Percentiles rank a stretch among this genome's conserved stretches.
Conservation (phyloP, 2,329 filamentous ascomycete genomes). For the Aspergillus cejpii region DNA sequence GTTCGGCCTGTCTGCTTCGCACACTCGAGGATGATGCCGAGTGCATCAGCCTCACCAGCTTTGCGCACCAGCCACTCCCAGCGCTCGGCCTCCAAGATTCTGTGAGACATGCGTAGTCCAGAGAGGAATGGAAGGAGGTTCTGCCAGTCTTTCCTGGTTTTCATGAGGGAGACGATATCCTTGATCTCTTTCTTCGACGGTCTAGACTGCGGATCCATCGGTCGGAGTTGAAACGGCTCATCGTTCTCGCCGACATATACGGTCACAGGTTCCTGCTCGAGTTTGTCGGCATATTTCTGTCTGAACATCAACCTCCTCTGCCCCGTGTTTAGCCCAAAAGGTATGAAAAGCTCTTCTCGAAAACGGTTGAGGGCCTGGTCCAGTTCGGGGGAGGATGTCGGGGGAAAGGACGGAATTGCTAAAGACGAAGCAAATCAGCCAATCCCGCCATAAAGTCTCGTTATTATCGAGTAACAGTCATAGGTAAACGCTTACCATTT, state of each 20-base stretch:
- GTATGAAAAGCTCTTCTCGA: constrained; percentile 42
- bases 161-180: constrained; percentile 32
- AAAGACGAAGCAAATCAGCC: background rate
- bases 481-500: constrained; percentile 21
- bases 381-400: constrained; percentile 37
- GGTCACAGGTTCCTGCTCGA: constrained; percentile 37
- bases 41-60: constrained; percentile 32
- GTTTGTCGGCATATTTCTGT: constrained; percentile 28
- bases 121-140: constrained; percentile 39
- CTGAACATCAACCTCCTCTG: constrained; percentile 39
- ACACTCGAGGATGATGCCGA: constrained; percentile 33
- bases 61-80: constrained; percentile 36
- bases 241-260: constrained; percentile 36
- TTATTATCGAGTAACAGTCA: background rate
- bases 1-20: constrained; percentile 33
- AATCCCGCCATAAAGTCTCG: background rate
- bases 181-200: constrained; percentile 31
- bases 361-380: constrained; percentile 37
- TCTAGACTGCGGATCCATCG: constrained; percentile 29
- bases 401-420: constrained; percentile 37
- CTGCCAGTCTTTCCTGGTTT: constrained; percentile 35
- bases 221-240: constrained; percentile 35
- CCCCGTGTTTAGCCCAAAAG: constrained; percentile 31
- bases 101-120: constrained; percentile 31
- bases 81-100: constrained; percentile 18